Evolutionary conservation across 805 yeast species (phyloP).

Genomic region (Dipodascopsis uninucleata): DNA sequence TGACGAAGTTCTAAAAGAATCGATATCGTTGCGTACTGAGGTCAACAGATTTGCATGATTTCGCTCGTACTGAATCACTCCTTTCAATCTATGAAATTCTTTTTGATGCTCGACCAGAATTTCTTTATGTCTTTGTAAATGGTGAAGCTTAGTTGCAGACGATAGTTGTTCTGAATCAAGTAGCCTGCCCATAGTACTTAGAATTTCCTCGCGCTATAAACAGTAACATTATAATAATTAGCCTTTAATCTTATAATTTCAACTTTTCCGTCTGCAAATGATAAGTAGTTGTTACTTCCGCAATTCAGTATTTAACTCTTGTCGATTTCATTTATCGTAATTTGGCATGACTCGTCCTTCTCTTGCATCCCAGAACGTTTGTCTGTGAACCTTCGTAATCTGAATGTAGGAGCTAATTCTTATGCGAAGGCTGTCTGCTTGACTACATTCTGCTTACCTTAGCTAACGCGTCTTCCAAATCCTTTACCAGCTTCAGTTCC

Average conservation of each 20-base stretch:
- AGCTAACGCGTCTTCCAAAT: slow-evolving; percentile 51
- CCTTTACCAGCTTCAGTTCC: slow-evolving; percentile 45
- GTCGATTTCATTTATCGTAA: no score
- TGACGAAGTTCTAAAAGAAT: slow-evolving; percentile 53
- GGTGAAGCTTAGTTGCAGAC: slow-evolving; percentile 73
- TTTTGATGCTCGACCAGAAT: slow-evolving; percentile 63
- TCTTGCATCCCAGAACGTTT: no score
- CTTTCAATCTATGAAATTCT: slow-evolving; percentile 57
- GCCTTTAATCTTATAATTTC: no score
- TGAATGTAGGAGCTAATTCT: no score
- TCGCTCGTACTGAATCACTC: slow-evolving; percentile 65
- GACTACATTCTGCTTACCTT: no score
- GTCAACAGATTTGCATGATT: slow-evolving; percentile 69
- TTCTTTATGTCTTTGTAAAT: slow-evolving; percentile 77
- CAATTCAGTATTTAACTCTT: no score
- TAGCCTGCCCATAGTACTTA: slow-evolving; percentile 50
- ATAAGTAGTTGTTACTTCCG: no score
- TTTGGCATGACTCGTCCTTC: no score
- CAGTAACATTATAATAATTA: no score
- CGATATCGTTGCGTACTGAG: slow-evolving; percentile 76
- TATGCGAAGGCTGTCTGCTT: no score
- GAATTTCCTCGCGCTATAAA: slow-evolving; percentile 49
- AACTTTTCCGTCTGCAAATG: no score
- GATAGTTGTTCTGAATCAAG: slow-evolving; percentile 55
- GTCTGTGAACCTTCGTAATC: no score